These are phyloP conservation scores for Myxozyma geophila DNA, from an alignment of 805 yeast species.

Conservation along the genomic window DNA sequence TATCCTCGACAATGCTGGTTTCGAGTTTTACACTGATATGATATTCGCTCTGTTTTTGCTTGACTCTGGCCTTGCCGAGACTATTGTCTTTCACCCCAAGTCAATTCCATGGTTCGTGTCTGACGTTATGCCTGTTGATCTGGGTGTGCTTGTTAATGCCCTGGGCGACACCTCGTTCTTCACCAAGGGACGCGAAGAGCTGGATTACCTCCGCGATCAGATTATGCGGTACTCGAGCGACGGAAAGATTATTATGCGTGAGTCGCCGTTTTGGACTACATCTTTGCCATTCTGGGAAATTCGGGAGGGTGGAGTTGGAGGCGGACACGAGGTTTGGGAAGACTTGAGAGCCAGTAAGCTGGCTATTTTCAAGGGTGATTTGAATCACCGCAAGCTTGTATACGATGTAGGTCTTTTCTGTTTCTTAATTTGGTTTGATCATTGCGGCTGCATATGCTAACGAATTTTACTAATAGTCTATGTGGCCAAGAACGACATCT, in stretches of 20 bases:
- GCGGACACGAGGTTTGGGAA: slow-evolving; percentile 65
- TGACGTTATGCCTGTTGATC: slow-evolving; percentile 88
- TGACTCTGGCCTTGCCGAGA: slow-evolving; percentile 66
- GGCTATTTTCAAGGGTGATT: slow-evolving; percentile 89
- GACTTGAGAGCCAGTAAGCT: slow-evolving; percentile 63
- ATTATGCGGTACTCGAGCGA: slow-evolving; percentile 51
- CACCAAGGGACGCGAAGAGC: slow-evolving; percentile 51
- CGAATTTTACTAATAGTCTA: slow-evolving; percentile 47
- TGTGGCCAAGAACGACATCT: slow-evolving; percentile 82
- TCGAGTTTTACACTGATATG: slow-evolving; percentile 89
- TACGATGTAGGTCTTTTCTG: slow-evolving; percentile 57
- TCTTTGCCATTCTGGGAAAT: slow-evolving; percentile 77
- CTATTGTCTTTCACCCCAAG: slow-evolving; percentile 78
- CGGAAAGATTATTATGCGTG: slow-evolving; percentile 58
- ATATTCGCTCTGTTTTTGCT: slow-evolving; percentile 66
- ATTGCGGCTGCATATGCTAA: not conserved
- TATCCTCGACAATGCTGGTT: slow-evolving; percentile 85
- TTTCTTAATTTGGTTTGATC: not conserved
- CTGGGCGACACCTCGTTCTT: slow-evolving; percentile 50
- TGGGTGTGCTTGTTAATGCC: slow-evolving; percentile 43
- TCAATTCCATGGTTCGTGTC: slow-evolving; percentile 97
- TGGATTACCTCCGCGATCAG: slow-evolving; percentile 55
- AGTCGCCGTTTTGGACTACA: slow-evolving; percentile 86
- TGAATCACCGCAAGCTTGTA: slow-evolving; percentile 91
- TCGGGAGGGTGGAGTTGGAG: slow-evolving; percentile 54